Evolutionary conservation across 2,329 filamentous ascomycete genomes (phyloP), one percentile per base, ranked within the genome.

Genomic region (Colletotrichum orchidophilum): DNA sequence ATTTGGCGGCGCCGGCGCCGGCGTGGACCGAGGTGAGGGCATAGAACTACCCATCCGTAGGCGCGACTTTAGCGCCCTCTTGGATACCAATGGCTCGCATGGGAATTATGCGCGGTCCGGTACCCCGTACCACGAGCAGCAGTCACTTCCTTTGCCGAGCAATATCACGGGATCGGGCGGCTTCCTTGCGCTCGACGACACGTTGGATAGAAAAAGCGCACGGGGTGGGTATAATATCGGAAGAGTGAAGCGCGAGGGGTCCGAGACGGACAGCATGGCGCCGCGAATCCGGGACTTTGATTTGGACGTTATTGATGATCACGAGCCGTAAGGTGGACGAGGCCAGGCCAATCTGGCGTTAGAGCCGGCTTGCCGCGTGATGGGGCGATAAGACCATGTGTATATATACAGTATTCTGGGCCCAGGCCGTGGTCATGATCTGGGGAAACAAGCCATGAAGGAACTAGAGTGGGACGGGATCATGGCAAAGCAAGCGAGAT

Each of bases 261-360:
- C 75, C 35, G 76, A 77, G 18, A 59, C 65, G 21, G 76, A 74
- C 15, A 73, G 72, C 33, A 68, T 77, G 73, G 74, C 74, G 52
- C 78, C 79, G 55, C 71, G 79, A 54, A 81, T 83, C 50, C 75
- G 77, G 65, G 81, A 82, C 72, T 82, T 83, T 78, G 81, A 83
- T 71, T 71, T 81, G 74, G 77, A 79, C 69, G 77, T 80, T 50
- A 77, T 79, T 70, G 78, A 80, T 52, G 77, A 78, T 67, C 73
- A 77, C 18, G 77, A 73, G 63, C 75, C 76, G 39, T 80, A 57
- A 72, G 46, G 39, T 18, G 52, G 15, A 57, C n/a, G 26, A 33
- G 15, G 29, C 3, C n/a, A 11, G 33, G 31, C 31, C 18, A 27
- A 27, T 11, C 29, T n/a, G 18, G 21, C 5, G 33, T 15, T 24